These are phyloP conservation scores for Choanephora cucurbitarum DNA, from an alignment of 371 early-diverging fungal species.

Conservation along the genomic window DNA sequence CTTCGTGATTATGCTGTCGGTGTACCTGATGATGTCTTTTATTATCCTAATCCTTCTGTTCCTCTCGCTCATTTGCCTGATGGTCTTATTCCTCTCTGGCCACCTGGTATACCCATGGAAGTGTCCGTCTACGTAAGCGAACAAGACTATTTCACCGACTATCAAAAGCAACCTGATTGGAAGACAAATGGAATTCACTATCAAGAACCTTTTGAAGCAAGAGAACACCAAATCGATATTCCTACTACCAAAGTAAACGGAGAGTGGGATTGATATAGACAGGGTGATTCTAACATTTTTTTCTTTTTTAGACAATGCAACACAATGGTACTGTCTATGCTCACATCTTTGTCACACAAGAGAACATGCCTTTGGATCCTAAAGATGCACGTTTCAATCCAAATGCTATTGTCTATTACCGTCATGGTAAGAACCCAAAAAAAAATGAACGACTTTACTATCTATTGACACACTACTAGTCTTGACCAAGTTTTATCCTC, in stretches of 20 bases:
- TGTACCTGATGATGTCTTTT: conserved; percentile 40
- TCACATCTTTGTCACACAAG: conserved; percentile 70
- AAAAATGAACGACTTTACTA: no score
- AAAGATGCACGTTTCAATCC: conserved; percentile 32
- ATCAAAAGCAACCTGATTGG: conserved; percentile 56
- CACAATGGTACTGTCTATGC: conserved; percentile 85
- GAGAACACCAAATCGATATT: conserved; percentile 42
- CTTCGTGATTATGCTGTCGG: conserved; percentile 32
- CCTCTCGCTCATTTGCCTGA: conserved; percentile 35
- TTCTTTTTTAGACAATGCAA: conserved; percentile 58
- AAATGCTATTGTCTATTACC: conserved; percentile 51
- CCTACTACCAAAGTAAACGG: conserved; percentile 49
- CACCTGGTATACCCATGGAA: conserved; percentile 38
- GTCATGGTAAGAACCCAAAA: conserved; percentile 53
- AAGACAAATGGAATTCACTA: conserved; percentile 56
- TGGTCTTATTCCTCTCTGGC: conserved; percentile 45
- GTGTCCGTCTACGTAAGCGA: conserved; percentile 58
- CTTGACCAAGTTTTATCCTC: conserved; percentile 71
- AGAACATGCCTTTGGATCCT: conserved; percentile 59
- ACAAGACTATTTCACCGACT: conserved; percentile 54
- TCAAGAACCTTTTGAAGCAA: conserved; percentile 57
- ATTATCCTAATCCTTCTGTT: conserved; percentile 36
- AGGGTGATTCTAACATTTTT: neutral
- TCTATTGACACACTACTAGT: conserved; percentile 34
- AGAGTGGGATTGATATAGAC: no score